Percentiles rank a stretch among this genome's conserved stretches.
These are phyloP conservation scores for Tilletia indica DNA, from an alignment of 1,284 basidiomycete genomes.

Conservation along the genomic window DNA sequence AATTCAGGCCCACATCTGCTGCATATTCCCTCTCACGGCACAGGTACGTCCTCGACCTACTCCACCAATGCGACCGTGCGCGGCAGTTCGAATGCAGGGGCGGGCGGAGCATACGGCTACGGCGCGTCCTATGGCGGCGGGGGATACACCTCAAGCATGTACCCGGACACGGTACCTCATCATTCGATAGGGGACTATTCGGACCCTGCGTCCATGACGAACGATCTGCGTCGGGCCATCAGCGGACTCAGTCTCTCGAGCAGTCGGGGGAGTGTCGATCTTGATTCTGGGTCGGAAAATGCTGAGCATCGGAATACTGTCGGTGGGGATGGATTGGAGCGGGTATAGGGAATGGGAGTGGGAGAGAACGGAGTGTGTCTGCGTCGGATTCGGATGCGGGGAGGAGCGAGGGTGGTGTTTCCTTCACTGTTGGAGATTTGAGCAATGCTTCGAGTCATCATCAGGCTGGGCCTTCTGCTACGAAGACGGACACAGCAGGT, in stretches of 20 bases:
- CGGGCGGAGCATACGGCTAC: conserved; percentile 31
- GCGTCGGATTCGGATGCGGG: not conserved
- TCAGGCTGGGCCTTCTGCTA: too few relatives aligned
- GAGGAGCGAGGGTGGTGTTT: not conserved
- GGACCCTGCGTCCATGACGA: conserved; percentile 37
- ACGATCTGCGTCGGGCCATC: conserved; percentile 47
- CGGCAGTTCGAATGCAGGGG: not conserved
- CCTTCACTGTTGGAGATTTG: too few relatives aligned
- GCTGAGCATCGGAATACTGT: not conserved
- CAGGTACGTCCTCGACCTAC: conserved; percentile 19
- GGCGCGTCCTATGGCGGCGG: conserved; percentile 27
- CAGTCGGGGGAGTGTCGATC: not conserved
- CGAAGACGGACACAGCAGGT: too few relatives aligned
- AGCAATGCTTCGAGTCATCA: too few relatives aligned
- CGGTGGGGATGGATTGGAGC: not conserved
- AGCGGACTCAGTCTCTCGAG: conserved; percentile 34
- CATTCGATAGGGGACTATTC: conserved; percentile 33
- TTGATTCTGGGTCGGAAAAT: not conserved
- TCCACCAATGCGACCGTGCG: conserved; percentile 22
- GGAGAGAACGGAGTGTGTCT: not conserved
- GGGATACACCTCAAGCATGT: conserved; percentile 35
- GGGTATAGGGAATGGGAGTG: not conserved
- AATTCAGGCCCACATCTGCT: not conserved
- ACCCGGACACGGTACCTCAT: conserved; percentile 44
- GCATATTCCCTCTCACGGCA: not conserved